phyloP scores from a whole-genome alignment of 257 asterid genomes.

The Solanum rostratum region DNA sequence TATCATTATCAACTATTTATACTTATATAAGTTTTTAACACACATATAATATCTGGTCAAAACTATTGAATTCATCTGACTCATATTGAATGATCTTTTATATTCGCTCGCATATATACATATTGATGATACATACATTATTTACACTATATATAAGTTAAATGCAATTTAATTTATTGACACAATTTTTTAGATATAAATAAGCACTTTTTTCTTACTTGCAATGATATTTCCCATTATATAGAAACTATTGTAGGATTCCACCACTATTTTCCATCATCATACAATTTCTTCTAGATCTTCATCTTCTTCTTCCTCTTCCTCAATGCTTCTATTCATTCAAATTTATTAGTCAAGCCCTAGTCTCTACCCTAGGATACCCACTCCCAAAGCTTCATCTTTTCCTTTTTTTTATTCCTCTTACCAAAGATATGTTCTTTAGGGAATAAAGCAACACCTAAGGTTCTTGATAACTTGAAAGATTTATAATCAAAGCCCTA shows the following conservation, averaged over 20 bases:
- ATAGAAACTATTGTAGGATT: background rate
- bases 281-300: background rate
- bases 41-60: background rate
- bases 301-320: background rate
- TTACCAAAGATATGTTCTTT: background rate
- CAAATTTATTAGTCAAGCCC: background rate
- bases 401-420: background rate
- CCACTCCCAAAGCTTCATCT: background rate
- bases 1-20: background rate
- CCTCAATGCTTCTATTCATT: background rate
- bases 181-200: background rate
- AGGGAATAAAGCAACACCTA: background rate
- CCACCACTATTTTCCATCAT: background rate
- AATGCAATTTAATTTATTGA: background rate
- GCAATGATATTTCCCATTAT: background rate
- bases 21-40: background rate
- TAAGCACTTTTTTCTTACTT: background rate
- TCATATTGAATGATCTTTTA: background rate
- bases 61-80: background rate
- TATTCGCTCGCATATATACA: background rate
- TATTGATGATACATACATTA: background rate
- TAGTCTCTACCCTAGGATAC: background rate
- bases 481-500: conserved; percentile 2
- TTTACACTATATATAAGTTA: background rate
- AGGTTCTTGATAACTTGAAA: background rate